Percentiles rank a stretch among this genome's conserved stretches.
phyloP scores from a whole-genome alignment of 192 early-diverging fungal species.

The Coemansia sp. region DNA sequence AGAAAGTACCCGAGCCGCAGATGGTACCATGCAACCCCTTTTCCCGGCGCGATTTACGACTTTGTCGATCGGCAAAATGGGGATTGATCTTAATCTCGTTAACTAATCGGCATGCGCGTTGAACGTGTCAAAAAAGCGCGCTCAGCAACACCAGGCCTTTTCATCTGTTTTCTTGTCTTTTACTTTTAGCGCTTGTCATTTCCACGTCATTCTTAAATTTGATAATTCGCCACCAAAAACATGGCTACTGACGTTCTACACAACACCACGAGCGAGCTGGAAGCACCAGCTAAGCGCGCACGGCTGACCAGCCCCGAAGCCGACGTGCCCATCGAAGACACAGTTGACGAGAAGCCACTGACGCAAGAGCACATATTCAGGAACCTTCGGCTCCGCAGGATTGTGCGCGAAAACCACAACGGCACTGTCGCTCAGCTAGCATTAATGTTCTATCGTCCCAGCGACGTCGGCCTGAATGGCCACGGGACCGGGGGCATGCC shows the following conservation, averaged over 20 bases:
- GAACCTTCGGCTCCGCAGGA: constrained; percentile 79
- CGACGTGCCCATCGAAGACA: not conserved
- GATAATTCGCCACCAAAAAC: not conserved
- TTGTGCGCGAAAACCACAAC: constrained; percentile 90
- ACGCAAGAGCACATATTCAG: constrained; percentile 63
- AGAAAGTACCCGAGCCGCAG: not conserved
- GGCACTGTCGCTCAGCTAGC: constrained; percentile 70
- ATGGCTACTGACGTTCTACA: not conserved
- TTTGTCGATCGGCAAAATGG: not conserved
- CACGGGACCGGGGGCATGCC: constrained; percentile 58
- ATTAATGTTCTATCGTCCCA: constrained; percentile 70
- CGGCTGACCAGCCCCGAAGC: constrained; percentile 39
- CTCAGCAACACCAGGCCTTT: too few species aligned
- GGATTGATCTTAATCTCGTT: not conserved
- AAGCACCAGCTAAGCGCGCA: constrained; percentile 41
- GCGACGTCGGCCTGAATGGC: constrained; percentile 29
- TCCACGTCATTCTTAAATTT: not conserved
- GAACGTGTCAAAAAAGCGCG: not conserved
- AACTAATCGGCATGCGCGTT: not conserved
- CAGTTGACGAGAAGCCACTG: constrained; percentile 30
- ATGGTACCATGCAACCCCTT: not conserved
- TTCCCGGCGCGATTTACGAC: not conserved
- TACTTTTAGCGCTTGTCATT: not conserved
- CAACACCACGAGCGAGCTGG: constrained; percentile 5
- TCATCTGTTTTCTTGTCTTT: not conserved